Evolutionary conservation across 2,329 filamentous ascomycete genomes (phyloP).

Genomic region (Ascochyta viciae-villosae): DNA sequence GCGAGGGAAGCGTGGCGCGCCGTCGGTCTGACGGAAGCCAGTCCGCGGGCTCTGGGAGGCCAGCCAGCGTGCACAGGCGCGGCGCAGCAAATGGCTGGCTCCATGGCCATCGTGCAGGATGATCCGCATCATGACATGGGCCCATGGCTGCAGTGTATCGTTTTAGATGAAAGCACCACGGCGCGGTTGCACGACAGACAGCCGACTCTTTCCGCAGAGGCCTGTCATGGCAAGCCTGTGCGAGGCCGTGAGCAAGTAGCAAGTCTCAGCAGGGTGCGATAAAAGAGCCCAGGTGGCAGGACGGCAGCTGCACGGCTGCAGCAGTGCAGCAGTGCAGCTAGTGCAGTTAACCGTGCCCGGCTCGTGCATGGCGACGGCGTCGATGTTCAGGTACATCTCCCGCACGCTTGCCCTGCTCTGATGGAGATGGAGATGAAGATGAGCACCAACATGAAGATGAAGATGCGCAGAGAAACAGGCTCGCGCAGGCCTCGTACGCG

Average conservation of each 20-base stretch:
- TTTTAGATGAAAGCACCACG: constrained; percentile 39
- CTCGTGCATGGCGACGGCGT: constrained; percentile 29
- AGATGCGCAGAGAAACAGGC: neutral
- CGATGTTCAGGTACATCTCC: constrained; percentile 43
- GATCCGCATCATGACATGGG: constrained; percentile 33
- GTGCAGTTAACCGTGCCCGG: constrained; percentile 33
- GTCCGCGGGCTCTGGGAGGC: constrained; percentile 14
- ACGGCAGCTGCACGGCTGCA: constrained; percentile 31
- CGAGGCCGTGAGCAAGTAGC: neutral
- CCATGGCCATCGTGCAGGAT: constrained; percentile 27
- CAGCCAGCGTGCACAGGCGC: constrained; percentile 20
- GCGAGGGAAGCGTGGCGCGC: constrained; percentile 24
- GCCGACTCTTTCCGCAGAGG: constrained; percentile 37
- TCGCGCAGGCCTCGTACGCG: neutral
- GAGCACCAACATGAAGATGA: constrained; percentile 3
- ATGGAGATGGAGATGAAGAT: constrained; percentile 2
- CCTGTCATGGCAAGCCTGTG: constrained; percentile 20
- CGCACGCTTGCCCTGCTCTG: constrained; percentile 22
- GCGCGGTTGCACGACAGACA: constrained; percentile 33
- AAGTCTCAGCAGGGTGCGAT: constrained; percentile 21
- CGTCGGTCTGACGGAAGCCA: constrained; percentile 18
- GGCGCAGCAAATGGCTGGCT: constrained; percentile 29
- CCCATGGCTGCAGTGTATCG: constrained; percentile 26
- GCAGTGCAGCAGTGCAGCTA: constrained; percentile 34
- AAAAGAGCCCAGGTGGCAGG: constrained; percentile 16